These are phyloP conservation scores for Calamus simplicifolius DNA, from an alignment of 176 grass and related monocot genomes.

Conservation along the genomic window DNA sequence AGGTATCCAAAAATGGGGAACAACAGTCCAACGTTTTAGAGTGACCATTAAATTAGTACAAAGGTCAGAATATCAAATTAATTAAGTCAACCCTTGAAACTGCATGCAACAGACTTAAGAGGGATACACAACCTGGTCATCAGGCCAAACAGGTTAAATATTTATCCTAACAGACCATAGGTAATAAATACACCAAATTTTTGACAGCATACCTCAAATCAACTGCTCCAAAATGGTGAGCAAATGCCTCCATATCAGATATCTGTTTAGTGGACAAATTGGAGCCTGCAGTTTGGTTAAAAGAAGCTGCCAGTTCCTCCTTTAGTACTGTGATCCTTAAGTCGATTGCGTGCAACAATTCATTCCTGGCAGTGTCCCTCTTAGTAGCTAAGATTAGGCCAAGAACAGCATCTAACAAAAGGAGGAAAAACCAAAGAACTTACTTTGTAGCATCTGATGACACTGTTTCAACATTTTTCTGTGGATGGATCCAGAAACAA, in stretches of 20 bases:
- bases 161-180: too few relatives aligned
- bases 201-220: slow-evolving; percentile 71
- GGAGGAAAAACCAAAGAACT: background rate
- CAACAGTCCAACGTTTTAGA: too few relatives aligned
- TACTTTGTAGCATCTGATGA: slow-evolving; percentile 90
- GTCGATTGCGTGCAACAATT: slow-evolving; percentile 79
- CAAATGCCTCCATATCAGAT: slow-evolving; percentile 60
- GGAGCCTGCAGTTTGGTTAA: slow-evolving; percentile 48
- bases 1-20: too few relatives aligned
- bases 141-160: too few relatives aligned
- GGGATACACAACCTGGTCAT: too few relatives aligned
- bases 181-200: background rate
- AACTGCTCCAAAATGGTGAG: slow-evolving; percentile 64
- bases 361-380: slow-evolving; percentile 53
- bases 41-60: too few relatives aligned
- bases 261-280: slow-evolving; percentile 53
- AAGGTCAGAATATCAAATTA: too few relatives aligned
- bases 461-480: slow-evolving; percentile 57
- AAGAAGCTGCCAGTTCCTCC: slow-evolving; percentile 51
- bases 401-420: too few relatives aligned
- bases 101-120: too few relatives aligned
- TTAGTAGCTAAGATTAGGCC: slow-evolving; percentile 16
- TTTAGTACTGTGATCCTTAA: slow-evolving; percentile 74
- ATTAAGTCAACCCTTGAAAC: too few relatives aligned
- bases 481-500: slow-evolving; percentile 26